Percentiles rank a stretch among this genome's conserved stretches.
Conservation (phyloP, 306 rosid genomes). For the Pterocarpus macrocarpus region DNA sequence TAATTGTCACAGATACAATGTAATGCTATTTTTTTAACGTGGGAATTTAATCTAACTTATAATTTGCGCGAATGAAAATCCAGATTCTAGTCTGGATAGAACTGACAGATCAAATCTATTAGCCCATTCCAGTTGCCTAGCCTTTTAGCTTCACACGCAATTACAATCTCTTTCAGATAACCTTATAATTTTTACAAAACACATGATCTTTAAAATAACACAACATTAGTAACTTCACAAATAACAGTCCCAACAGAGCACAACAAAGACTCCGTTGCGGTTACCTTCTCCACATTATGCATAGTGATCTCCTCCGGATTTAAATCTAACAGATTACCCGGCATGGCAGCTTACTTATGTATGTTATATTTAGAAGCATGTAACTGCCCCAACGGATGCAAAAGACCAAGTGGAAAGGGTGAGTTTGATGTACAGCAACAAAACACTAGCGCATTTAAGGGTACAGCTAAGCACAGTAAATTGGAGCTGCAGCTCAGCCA, state of each 20-base stretch:
- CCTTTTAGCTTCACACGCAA: conserved; percentile 24
- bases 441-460: background rate
- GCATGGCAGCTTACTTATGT: background rate
- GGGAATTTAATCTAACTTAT: background rate
- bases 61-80: conserved; percentile 3
- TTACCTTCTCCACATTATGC: conserved; percentile 8
- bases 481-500: background rate
- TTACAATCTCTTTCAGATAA: conserved; percentile 12
- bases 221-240: background rate
- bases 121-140: conserved; percentile 4
- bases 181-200: conserved; percentile 11
- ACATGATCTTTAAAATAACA: background rate
- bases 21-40: background rate
- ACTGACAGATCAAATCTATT: background rate
- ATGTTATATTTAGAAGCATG: background rate
- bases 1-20: conserved; percentile 13
- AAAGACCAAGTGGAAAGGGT: background rate
- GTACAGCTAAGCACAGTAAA: background rate
- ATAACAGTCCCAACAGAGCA: background rate
- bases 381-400: background rate
- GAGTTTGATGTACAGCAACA: background rate
- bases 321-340: background rate
- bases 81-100: background rate
- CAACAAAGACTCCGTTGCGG: background rate
- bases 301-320: background rate